Conservation (phyloP, 306 rosid species). For the Dalbergia oliveri region DNA sequence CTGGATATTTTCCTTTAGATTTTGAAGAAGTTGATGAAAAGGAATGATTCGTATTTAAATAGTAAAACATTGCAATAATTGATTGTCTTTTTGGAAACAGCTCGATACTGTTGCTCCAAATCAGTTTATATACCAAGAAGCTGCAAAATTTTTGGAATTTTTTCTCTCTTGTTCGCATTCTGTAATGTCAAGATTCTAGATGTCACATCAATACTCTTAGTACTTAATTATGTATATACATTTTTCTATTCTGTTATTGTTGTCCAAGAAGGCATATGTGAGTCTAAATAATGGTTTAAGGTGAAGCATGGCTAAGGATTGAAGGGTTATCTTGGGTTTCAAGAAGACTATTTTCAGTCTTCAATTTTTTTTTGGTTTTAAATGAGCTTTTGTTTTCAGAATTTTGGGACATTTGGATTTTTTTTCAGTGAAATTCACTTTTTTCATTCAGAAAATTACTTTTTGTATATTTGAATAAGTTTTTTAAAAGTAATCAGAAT, state of each 20-base stretch:
- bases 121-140: not conserved
- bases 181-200: constrained; percentile 25
- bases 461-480: no score
- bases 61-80: constrained; percentile 2
- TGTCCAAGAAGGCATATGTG: not conserved
- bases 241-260: not conserved
- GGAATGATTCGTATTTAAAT: no score
- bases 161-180: constrained; percentile 36
- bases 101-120: constrained; percentile 16
- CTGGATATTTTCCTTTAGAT: no score
- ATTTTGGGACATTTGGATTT: no score
- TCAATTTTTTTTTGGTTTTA: no score
- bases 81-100: not conserved
- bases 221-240: not conserved
- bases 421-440: no score
- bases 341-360: no score
- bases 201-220: not conserved
- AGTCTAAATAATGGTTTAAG: constrained; percentile 6
- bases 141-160: not conserved
- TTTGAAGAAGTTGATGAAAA: no score
- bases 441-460: no score
- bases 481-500: no score
- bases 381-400: no score
- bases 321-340: not conserved
- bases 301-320: not conserved